Conservation (phyloP, 352 stramenopile genomes). For the Aphanomyces cochlioides region DNA sequence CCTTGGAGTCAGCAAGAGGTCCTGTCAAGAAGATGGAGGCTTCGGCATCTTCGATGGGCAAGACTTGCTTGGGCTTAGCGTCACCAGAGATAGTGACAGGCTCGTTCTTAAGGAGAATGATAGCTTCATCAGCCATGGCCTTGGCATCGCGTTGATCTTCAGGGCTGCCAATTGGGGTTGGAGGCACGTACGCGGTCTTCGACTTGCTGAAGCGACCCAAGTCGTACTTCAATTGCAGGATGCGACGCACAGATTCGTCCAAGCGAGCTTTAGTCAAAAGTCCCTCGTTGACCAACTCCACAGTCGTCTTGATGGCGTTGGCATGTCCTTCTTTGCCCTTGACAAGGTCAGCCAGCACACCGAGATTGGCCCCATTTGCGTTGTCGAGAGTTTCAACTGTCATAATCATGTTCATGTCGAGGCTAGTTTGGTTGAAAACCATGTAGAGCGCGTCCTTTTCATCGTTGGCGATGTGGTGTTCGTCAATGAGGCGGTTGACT, state of each 20-base stretch:
- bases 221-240: conserved; percentile 64
- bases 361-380: too few relatives aligned
- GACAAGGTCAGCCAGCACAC: too few relatives aligned
- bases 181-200: conserved; percentile 41
- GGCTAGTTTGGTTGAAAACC: conserved; percentile 59
- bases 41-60: background rate
- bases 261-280: conserved; percentile 46
- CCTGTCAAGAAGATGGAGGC: conserved; percentile 57
- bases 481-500: conserved; percentile 82
- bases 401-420: conserved; percentile 91
- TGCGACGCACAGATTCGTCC: conserved; percentile 52
- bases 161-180: conserved; percentile 45
- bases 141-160: conserved; percentile 54
- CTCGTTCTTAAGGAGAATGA: conserved; percentile 83
- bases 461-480: conserved; percentile 47
- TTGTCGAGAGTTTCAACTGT: background rate
- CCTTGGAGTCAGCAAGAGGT: conserved; percentile 58
- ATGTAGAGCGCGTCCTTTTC: conserved; percentile 59
- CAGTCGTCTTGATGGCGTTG: conserved; percentile 36
- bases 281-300: conserved; percentile 53
- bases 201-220: conserved; percentile 62
- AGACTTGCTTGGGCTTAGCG: background rate
- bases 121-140: conserved; percentile 62
- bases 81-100: conserved; percentile 28
- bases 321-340: too few relatives aligned